Evolutionary conservation across 495 filamentous ascomycete genomes (phyloP).

Genomic region (Lophiotrema nucula): DNA sequence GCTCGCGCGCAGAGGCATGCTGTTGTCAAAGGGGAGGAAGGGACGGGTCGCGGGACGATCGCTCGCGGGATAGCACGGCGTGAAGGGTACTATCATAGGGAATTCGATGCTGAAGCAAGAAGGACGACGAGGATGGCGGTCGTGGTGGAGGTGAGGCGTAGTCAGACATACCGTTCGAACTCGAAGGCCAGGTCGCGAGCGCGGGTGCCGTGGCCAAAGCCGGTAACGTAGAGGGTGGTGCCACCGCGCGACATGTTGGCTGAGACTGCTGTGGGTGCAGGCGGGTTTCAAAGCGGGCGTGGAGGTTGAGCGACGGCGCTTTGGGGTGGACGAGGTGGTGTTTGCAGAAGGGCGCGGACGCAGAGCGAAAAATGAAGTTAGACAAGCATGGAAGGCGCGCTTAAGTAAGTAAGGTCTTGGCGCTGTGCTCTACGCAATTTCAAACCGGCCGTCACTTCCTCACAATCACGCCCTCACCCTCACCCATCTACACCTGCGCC

Average conservation of each 20-base stretch:
- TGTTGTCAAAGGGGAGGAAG: too few species aligned
- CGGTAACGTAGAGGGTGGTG: constrained; percentile 94
- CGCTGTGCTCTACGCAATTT: neutral
- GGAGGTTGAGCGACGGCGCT: neutral
- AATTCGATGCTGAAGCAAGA: constrained; percentile 20
- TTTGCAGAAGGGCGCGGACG: neutral
- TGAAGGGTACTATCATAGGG: too few species aligned
- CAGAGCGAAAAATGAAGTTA: neutral
- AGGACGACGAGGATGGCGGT: constrained; percentile 27
- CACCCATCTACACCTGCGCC: neutral
- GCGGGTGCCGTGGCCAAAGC: constrained; percentile 98
- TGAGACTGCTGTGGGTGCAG: neutral
- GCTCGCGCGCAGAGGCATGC: too few species aligned
- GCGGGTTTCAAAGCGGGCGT: neutral
- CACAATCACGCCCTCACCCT: neutral
- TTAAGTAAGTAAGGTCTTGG: neutral
- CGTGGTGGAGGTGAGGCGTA: constrained; percentile 28
- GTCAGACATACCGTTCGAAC: constrained; percentile 94
- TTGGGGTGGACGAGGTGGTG: constrained; percentile 1
- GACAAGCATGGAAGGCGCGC: neutral
- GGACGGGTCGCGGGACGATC: too few species aligned
- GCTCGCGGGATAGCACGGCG: too few species aligned
- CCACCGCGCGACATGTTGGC: constrained; percentile 80
- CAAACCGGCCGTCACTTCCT: neutral
- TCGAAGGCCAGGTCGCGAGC: constrained; percentile 99